Conservation (phyloP, 805 yeast species). For the Wickerhamiella kurtzmanii region DNA sequence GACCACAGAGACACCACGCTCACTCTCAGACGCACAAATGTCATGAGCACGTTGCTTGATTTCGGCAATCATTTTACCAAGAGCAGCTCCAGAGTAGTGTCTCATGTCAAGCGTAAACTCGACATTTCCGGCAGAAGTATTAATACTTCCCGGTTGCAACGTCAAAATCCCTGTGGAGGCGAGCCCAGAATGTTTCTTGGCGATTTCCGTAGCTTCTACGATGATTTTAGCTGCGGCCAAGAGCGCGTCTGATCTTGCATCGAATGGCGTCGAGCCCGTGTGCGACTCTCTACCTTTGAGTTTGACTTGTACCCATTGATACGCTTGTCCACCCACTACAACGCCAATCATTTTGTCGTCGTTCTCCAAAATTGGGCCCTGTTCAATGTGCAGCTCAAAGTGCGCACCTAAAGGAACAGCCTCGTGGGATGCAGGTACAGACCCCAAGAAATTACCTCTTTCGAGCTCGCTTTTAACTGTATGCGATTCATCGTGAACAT, state of each 20-base stretch:
- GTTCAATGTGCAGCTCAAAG: slow-evolving; percentile 65
- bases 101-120: slow-evolving; percentile 49
- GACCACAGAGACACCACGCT: slow-evolving; percentile 15
- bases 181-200: slow-evolving; percentile 38
- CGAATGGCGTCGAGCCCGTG: slow-evolving; percentile 61
- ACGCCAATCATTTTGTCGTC: slow-evolving; percentile 45
- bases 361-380: slow-evolving; percentile 57
- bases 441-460: slow-evolving; percentile 5
- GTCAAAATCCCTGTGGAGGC: slow-evolving; percentile 47
- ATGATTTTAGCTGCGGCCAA: slow-evolving; percentile 47
- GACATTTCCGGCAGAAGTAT: slow-evolving; percentile 53
- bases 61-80: neutral
- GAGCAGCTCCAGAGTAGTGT: slow-evolving; percentile 25
- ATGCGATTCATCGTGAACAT: neutral
- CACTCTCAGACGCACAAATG: slow-evolving; percentile 19
- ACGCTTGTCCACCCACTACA: slow-evolving; percentile 55
- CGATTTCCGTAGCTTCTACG: slow-evolving; percentile 41
- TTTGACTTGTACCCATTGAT: slow-evolving; percentile 45
- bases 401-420: slow-evolving; percentile 38
- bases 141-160: slow-evolving; percentile 46
- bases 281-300: slow-evolving; percentile 55
- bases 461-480: neutral
- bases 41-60: neutral
- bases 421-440: slow-evolving; percentile 30
- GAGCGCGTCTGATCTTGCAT: slow-evolving; percentile 46